Evolutionary conservation across 768 basidiomycete genomes (phyloP), one percentile per base, ranked within the genome.

Genomic region (Mycena alexandri): DNA sequence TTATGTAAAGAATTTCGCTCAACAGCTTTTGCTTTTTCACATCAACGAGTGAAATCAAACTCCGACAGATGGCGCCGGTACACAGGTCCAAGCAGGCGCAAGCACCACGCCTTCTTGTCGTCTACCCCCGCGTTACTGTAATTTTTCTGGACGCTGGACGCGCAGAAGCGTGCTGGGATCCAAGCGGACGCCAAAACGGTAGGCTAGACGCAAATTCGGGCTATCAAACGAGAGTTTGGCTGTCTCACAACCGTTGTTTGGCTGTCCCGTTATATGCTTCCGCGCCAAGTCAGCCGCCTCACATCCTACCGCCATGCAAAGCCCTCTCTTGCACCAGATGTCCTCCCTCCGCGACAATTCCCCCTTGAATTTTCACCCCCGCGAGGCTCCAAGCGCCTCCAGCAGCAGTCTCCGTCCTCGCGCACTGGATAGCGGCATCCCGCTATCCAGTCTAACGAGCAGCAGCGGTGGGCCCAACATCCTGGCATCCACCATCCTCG

Each of bases 291-390:
- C 64, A 60, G 6, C 66, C 48, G 52, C 44, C 6, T 46, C 16
- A 21, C n/a, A 43, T 24, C 38, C 44, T 46, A 44, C 58, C 19
- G 34, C 57, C 38, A 67, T 71, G 70, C 70, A 71, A 38, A 68
- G 63, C 55, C 58, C 63, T n/a, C 47, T 71, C 0, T 25, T 67
- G 51, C 70, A 71, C 59, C 70, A 71, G 59, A 17, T 64, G 6
- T 71, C 70, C 52, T 67, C 66, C 0, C 10, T 71, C 9, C 43
- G 70, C 1, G 65, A 63, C 41, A 22, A 22, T 2, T 34, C 25
- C 4, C 11, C 61, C 21, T 34, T 58, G 21, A 53, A 53, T 38
- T 59, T 55, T 52, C 68, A 62, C n/a, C 6, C 29, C 41, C 38
- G 53, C 12, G 38, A 59, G 19, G 66, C 60, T 43, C 53, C 43